A percentile compares a stretch with the other conserved stretches of the same genome.
Evolutionary conservation across 331 rosid genomes (phyloP).

Genomic region (Spiraea crenata): DNA sequence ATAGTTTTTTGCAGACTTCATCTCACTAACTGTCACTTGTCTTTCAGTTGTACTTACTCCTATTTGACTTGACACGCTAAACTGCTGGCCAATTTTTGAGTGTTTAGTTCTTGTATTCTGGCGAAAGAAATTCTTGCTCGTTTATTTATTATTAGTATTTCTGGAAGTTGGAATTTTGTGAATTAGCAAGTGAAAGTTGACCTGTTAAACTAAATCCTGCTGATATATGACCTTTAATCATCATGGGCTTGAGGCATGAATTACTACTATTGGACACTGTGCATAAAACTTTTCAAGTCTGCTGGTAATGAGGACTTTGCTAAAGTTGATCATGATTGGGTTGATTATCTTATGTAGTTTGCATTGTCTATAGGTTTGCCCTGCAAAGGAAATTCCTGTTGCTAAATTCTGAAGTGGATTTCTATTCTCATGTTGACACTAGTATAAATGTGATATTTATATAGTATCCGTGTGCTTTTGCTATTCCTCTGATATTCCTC

Average conservation of each 20-base stretch:
- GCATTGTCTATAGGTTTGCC: background rate
- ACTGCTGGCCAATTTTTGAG: background rate
- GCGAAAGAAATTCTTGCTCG: background rate
- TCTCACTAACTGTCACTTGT: background rate
- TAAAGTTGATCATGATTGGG: background rate
- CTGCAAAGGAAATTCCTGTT: background rate
- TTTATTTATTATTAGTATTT: too few species aligned
- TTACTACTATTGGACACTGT: background rate
- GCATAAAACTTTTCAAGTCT: background rate
- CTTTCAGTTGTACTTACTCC: background rate
- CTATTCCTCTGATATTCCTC: slow-evolving; percentile 21
- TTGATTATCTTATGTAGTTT: background rate
- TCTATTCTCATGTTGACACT: background rate
- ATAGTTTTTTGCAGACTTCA: background rate
- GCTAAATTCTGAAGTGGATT: slow-evolving; percentile 1
- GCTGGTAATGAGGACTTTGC: background rate
- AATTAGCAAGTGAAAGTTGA: background rate
- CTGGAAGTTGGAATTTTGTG: too few species aligned
- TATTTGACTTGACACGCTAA: background rate
- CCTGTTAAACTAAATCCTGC: background rate
- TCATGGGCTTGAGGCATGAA: background rate
- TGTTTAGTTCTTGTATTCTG: background rate
- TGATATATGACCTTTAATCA: background rate
- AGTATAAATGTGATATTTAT: background rate
- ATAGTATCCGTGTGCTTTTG: slow-evolving; percentile 19